Conservation (phyloP, 2,329 filamentous ascomycete species). For the Nigrospora sphaerica region DNA sequence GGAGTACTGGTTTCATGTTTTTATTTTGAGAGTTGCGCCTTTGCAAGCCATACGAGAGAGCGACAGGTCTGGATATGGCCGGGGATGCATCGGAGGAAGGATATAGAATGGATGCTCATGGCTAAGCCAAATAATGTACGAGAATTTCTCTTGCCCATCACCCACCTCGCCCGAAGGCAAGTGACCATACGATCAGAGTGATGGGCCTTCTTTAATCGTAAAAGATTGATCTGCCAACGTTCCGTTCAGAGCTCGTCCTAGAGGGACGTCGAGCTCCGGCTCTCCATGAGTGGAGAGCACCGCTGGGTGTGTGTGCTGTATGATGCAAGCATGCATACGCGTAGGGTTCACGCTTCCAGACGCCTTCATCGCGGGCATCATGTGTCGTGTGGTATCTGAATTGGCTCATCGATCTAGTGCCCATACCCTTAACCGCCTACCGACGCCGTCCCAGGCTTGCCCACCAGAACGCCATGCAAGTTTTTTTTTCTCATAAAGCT, state of each 20-base stretch:
- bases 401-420: constrained; percentile 5
- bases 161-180: constrained; percentile 17
- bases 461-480: constrained; percentile 5
- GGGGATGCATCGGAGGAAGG: not conserved
- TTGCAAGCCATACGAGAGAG: too few species aligned
- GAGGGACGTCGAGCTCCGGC: constrained; percentile 63
- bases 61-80: too few species aligned
- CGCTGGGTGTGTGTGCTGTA: constrained; percentile 46
- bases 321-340: not conserved
- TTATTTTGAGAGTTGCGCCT: too few species aligned
- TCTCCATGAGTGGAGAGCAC: constrained; percentile 64
- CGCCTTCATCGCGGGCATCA: not conserved
- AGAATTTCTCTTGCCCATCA: constrained; percentile 31
- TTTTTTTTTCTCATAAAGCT: not conserved
- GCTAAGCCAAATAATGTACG: constrained; percentile 17
- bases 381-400: constrained; percentile 5
- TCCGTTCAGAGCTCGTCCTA: constrained; percentile 73
- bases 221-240: constrained; percentile 61
- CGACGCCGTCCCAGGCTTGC: not conserved
- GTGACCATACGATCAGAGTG: constrained; percentile 17
- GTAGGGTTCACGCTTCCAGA: not conserved
- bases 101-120: not conserved
- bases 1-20: too few species aligned
- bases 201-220: constrained; percentile 28
- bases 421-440: not conserved